Base-by-base conservation (phyloP, 441 rosid species). In the Adansonia grandidieri region DNA sequence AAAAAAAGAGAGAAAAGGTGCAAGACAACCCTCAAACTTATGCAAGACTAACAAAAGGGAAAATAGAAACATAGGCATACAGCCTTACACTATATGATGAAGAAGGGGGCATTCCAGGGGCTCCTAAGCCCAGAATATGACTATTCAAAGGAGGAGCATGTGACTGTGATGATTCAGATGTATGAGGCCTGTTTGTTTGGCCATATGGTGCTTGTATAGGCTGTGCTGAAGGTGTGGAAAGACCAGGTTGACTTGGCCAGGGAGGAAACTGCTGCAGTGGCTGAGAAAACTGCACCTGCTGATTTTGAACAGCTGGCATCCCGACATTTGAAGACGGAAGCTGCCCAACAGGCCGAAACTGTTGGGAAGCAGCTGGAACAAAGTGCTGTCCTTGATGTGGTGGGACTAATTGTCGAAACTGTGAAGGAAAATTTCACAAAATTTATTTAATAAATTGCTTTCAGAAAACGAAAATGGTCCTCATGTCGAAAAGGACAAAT, bases 351-450 rank as follows among this genome's bases (percentile, higher is more conserved):
- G 91, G 91, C 40, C 85, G 91, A 86, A 88, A 96, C 81, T 91
- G 97, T 67, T 91, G 93, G 78, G 94, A 84, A 84, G 87, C 82
- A 17, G 84, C 51, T 8, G 94, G 87, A 82, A 90, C 82, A 81
- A 85, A 96, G 70, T 82, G 87, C 76, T 92, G 98, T 17, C 93
- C 92, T 63, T 82, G 97, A 56, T 86, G 97, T 14, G 86, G 67
- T n/a, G 91, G 90, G 70, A 77, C 87, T 85, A 85, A 79, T 5
- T 89, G 88, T 80, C 97, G 93, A 86, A 91, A 94, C 97, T 96
- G 91, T 73, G 81, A 60, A 40, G 22, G 44, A 80, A 78, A 56
- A 24, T 69, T 60, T 79, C 79, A 22, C 20, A 73, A 64, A 71
- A 62, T 47, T 11, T 51, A 67, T n/a, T 28, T 70, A 53, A 78